These are phyloP conservation scores for Cyclotella choctawhatcheeana DNA, from an alignment of 108 stramenopile species.

Conservation along the genomic window DNA sequence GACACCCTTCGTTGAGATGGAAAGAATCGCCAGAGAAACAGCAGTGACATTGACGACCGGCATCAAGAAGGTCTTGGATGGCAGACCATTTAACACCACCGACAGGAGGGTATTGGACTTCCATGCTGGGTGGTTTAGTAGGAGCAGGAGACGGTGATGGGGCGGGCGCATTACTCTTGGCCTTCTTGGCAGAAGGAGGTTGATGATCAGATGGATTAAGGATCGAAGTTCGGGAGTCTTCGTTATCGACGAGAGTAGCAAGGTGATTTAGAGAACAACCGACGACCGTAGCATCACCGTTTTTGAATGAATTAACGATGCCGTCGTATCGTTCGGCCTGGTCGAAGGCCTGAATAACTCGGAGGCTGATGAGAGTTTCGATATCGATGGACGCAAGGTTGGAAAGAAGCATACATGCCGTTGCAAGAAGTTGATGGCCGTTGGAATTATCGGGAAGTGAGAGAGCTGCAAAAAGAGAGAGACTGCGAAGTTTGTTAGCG, in stretches of 20 bases:
- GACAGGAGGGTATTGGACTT: not conserved
- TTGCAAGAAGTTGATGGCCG: not conserved
- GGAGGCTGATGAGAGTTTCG: not conserved
- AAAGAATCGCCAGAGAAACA: not conserved
- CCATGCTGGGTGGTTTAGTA: not conserved
- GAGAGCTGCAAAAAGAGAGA: not conserved
- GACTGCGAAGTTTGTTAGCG: not conserved
- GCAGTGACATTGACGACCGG: not conserved
- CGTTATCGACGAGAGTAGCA: not conserved
- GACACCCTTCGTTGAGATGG: not conserved
- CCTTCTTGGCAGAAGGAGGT: not conserved
- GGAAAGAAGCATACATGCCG: not conserved
- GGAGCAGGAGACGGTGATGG: not conserved
- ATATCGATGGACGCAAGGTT: not conserved
- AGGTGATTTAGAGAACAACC: not conserved
- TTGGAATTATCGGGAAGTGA: not conserved
- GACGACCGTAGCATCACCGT: not conserved
- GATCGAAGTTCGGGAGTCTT: not conserved
- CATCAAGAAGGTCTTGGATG: not conserved
- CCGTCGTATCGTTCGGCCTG: not conserved
- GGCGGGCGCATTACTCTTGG: no score
- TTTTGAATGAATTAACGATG: not conserved
- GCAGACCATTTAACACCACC: not conserved
- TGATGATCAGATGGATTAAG: not conserved
- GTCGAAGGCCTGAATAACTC: not conserved